These are phyloP conservation scores for Juncus effusus DNA, from an alignment of 176 grass and related monocot species.

Conservation along the genomic window DNA sequence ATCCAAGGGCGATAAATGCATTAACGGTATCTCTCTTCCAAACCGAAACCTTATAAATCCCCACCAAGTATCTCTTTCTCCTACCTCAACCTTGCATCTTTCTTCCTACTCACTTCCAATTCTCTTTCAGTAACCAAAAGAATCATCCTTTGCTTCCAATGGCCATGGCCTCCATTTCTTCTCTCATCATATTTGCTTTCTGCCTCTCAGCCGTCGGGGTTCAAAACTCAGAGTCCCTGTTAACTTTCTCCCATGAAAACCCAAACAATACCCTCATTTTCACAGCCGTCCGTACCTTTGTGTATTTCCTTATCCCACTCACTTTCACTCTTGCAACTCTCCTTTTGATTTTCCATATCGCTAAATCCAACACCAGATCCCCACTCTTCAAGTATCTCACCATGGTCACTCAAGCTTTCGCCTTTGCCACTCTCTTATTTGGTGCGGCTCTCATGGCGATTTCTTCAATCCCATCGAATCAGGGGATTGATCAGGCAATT, in stretches of 20 bases:
- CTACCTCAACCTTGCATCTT: too few relatives aligned
- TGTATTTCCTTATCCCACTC: not conserved
- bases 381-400: constrained; percentile 4
- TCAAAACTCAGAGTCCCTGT: not conserved
- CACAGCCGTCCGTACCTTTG: not conserved
- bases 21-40: too few relatives aligned
- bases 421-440: not conserved
- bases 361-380: not conserved
- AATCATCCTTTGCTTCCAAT: too few relatives aligned
- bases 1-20: too few relatives aligned
- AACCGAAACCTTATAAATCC: too few relatives aligned
- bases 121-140: too few relatives aligned
- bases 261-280: not conserved
- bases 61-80: too few relatives aligned
- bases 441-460: not conserved
- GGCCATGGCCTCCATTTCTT: too few relatives aligned
- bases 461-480: not conserved
- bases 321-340: constrained; percentile 9
- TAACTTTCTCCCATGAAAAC: not conserved
- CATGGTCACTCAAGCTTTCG: not conserved
- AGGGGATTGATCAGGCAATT: not conserved
- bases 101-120: too few relatives aligned
- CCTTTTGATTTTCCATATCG: constrained; percentile 11
- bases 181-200: not conserved
- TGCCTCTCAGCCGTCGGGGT: not conserved